Base-by-base conservation (phyloP, 768 basidiomycete genomes). In the Ramaria rubella region DNA sequence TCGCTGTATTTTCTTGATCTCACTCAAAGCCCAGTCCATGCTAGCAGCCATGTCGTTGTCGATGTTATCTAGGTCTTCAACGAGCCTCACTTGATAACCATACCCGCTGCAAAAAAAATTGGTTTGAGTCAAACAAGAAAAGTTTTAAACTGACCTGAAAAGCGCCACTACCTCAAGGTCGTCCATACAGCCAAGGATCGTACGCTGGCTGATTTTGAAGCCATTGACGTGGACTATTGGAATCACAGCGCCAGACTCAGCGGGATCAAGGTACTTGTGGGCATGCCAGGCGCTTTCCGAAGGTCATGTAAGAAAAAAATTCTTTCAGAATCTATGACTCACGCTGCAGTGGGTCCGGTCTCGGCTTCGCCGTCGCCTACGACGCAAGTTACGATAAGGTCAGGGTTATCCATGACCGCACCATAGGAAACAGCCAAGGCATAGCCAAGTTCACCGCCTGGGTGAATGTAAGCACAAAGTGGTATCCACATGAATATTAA, bases 321-420 rank as follows among this genome's bases (percentile, higher is more conserved):
- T 19, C 8, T 8, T 23, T 30, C 23, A 24, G 30, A 17, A 36
- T 19, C 24, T 29, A n/a, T 31, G 17, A 64, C 69, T 30, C 46
- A 71, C 66, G 78, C 74, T 5, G 87, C 86, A 34, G 88, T 89
- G 0, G 87, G 87, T 4, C 87, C 87, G 3, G 85, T 85, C 68
- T 90, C 87, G 4, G 86, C 83, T 70, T 94, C 92, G 27, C 91
- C 92, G 59, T 94, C 91, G 23, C 92, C 92, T n/a, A 95, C 73
- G 30, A 94, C 77, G 59, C 87, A 90, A 48, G 84, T 78, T 19
- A 86, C 82, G 62, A 94, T 79, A 17, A 92, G 81, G 65, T 94
- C 78, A 7, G 91, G 92, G 60, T 90, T 86, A 68, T 96, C 93
- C 88, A 95, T 92, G 62, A 90, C 83, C 24, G 88, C 85, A 33